Conservation (phyloP, 805 yeast genomes). For the Pichia kluyveri region DNA sequence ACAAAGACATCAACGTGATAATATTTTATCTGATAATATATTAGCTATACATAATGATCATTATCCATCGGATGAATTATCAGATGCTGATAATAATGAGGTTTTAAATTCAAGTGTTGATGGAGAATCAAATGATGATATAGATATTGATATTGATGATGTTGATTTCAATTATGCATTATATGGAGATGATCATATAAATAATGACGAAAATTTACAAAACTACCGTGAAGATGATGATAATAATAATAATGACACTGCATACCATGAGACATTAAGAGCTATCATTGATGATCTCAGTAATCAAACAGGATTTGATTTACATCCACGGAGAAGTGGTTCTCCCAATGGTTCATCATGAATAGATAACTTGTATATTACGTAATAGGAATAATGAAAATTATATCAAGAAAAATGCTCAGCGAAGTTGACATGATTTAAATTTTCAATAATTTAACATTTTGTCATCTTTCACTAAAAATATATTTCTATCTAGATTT, state of each 20-base stretch:
- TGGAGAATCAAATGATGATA: too few species aligned
- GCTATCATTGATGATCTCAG: background rate
- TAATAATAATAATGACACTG: background rate
- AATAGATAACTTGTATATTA: too few species aligned
- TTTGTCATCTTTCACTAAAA: too few species aligned
- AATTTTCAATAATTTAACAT: too few species aligned
- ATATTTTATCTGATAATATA: conserved; percentile 21
- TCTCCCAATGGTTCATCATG: background rate
- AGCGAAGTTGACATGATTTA: too few species aligned
- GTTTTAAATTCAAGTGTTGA: too few species aligned
- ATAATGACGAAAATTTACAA: background rate
- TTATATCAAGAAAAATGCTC: too few species aligned
- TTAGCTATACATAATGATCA: conserved; percentile 26
- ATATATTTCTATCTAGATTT: too few species aligned
- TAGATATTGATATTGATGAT: conserved; percentile 5
- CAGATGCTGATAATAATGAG: too few species aligned
- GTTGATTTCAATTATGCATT: conserved; percentile 2
- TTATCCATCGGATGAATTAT: conserved; percentile 27
- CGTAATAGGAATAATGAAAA: too few species aligned
- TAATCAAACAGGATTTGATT: conserved; percentile 3
- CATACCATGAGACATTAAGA: conserved; percentile 1
- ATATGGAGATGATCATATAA: conserved; percentile 1
- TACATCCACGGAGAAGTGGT: background rate
- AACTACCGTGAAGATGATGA: conserved; percentile 3
- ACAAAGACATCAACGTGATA: background rate